Percentiles rank a stretch among this genome's conserved stretches.
Conservation (phyloP, 176 grass and related monocot species). For the Pontederia paniculata region DNA sequence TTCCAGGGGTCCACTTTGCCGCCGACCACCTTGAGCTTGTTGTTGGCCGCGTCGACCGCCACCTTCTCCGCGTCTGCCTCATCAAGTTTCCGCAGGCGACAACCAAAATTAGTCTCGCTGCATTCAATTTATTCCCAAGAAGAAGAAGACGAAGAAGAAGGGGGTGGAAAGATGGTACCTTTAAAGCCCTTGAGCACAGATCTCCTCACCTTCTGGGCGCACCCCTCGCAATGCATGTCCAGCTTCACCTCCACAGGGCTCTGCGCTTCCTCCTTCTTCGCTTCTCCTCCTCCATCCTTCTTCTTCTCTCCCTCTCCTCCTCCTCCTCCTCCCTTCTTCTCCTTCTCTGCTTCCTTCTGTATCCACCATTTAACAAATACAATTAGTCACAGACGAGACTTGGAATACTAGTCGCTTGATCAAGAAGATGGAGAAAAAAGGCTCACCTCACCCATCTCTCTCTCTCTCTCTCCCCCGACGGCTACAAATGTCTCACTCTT, state of each 20-base stretch:
- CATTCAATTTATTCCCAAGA: not conserved
- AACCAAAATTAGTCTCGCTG: no score
- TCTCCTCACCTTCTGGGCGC: conserved; percentile 49
- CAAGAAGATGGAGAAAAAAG: not conserved
- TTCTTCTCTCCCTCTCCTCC: conserved; percentile 23
- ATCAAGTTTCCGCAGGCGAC: no score
- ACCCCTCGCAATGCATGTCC: conserved; percentile 74
- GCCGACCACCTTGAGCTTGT: conserved; percentile 45
- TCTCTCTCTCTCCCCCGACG: no score
- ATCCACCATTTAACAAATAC: not conserved
- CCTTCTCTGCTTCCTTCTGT: not conserved
- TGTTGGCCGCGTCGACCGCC: conserved; percentile 26
- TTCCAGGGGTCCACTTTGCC: conserved; percentile 39
- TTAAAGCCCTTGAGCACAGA: conserved; percentile 29
- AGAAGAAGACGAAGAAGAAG: not conserved
- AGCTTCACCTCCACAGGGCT: conserved; percentile 40
- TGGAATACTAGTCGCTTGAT: not conserved
- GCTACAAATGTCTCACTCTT: no score
- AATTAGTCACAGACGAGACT: not conserved
- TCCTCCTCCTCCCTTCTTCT: not conserved
- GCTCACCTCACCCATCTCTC: not conserved
- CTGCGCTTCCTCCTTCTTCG: conserved; percentile 25
- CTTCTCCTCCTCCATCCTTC: not conserved
- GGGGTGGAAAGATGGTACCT: conserved; percentile 10
- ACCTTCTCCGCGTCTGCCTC: conserved; percentile 40